Conservation (phyloP, 768 basidiomycete genomes). For the Amanita subjunquillea region DNA sequence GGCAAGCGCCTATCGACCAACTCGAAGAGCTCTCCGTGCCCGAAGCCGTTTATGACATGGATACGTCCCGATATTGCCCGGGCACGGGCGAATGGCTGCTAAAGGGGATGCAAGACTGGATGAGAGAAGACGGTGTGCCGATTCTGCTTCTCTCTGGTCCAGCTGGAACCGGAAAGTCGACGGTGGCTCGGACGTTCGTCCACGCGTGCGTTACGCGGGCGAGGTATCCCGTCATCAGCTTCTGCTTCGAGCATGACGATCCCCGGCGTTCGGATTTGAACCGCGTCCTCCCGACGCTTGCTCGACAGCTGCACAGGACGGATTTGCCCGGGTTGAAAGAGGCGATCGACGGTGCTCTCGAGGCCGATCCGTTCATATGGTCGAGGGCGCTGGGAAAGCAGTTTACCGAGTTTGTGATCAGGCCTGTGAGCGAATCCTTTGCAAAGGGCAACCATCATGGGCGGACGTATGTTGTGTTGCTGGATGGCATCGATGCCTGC, state of each 20-base stretch:
- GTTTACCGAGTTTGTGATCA: background rate
- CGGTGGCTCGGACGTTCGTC: background rate
- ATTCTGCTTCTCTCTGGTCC: background rate
- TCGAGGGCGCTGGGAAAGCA: background rate
- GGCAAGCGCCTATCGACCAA: background rate
- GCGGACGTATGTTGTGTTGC: background rate
- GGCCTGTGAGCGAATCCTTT: background rate
- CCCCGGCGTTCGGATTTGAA: background rate
- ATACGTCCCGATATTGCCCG: background rate
- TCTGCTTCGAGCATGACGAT: background rate
- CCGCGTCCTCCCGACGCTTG: background rate
- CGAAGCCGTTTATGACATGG: background rate
- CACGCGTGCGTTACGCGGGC: background rate
- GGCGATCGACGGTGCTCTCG: background rate
- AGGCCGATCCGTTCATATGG: conserved; percentile 1
- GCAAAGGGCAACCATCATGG: background rate
- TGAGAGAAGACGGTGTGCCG: background rate
- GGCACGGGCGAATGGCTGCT: background rate
- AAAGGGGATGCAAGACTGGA: background rate
- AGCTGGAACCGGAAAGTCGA: background rate
- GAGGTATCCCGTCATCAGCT: background rate
- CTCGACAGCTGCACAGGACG: background rate
- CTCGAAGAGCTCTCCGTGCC: background rate
- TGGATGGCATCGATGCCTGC: conserved; percentile 3
- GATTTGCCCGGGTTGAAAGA: background rate